These are phyloP conservation scores for Diaporthe ilicicola DNA, from an alignment of 2,329 filamentous ascomycete genomes.

Conservation along the genomic window DNA sequence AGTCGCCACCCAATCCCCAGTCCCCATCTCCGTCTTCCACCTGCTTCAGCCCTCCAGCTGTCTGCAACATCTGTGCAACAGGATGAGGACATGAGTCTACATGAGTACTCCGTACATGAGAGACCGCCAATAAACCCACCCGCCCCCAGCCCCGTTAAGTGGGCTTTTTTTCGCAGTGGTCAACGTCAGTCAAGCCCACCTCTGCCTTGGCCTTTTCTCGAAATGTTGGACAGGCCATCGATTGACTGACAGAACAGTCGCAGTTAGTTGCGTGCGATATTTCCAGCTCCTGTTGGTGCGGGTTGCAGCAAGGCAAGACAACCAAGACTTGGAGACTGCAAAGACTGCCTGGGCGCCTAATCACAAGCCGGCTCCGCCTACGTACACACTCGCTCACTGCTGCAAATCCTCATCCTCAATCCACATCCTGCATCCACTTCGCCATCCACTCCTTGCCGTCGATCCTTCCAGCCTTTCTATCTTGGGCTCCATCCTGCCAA, in stretches of 20 bases:
- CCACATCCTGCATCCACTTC: not conserved
- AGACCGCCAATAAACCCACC: slow-evolving; percentile 8
- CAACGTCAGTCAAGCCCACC: slow-evolving; percentile 19
- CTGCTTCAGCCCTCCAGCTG: not conserved
- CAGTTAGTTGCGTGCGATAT: no score
- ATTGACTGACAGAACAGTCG: no score
- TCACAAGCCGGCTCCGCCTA: no score
- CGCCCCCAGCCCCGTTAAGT: slow-evolving; percentile 7
- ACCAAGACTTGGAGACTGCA: not conserved
- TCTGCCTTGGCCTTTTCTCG: slow-evolving; percentile 9
- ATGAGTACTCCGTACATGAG: no score
- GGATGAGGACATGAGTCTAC: not conserved
- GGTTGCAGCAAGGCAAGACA: not conserved
- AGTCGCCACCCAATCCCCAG: not conserved
- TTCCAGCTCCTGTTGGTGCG: no score
- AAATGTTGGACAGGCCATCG: not conserved
- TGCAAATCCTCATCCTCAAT: not conserved
- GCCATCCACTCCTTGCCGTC: slow-evolving; percentile 8
- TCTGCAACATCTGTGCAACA: not conserved
- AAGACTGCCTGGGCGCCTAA: not conserved
- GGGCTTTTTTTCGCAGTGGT: not conserved
- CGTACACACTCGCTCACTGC: not conserved
- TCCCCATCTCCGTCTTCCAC: not conserved
- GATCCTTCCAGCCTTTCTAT: slow-evolving; percentile 18
- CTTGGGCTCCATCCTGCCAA: slow-evolving; percentile 9